Conservation (phyloP, 2,329 filamentous ascomycete species). For the Diaporthe helianthi region DNA sequence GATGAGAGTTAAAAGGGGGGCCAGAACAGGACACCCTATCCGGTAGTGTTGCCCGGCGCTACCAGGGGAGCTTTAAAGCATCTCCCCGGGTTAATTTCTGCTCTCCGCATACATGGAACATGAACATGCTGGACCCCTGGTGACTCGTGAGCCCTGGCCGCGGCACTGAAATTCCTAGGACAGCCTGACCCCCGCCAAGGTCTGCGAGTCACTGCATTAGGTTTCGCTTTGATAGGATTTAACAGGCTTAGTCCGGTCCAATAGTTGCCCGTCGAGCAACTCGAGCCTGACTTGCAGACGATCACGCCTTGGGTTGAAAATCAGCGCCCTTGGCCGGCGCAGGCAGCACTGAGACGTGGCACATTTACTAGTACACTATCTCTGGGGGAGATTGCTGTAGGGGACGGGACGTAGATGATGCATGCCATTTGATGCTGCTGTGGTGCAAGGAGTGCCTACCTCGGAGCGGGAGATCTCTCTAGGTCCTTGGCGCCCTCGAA, state of each 20-base stretch:
- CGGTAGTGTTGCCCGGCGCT: neutral
- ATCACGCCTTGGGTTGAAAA: slow-evolving; percentile 3
- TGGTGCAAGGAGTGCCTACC: neutral
- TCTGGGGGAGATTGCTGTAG: neutral
- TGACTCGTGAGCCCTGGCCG: neutral
- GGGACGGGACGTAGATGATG: neutral
- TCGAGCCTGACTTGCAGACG: slow-evolving; percentile 13
- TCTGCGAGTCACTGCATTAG: slow-evolving; percentile 11
- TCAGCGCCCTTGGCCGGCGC: slow-evolving; percentile 1
- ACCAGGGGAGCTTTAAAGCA: neutral
- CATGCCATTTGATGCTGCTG: neutral
- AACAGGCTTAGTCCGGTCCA: slow-evolving; percentile 16
- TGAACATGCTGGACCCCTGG: slow-evolving; percentile 14
- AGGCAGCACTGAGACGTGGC: neutral
- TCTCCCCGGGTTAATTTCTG: slow-evolving; percentile 19
- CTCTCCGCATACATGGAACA: slow-evolving; percentile 17
- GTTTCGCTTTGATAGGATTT: slow-evolving; percentile 19
- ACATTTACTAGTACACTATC: neutral
- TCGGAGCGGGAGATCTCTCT: neutral
- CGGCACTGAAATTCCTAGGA: slow-evolving; percentile 7
- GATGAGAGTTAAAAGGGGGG: neutral
- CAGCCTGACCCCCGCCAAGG: slow-evolving; percentile 4
- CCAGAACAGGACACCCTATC: no score
- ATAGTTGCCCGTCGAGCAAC: neutral
- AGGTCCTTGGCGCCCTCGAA: slow-evolving; percentile 6